Evolutionary conservation across 2,329 filamentous ascomycete genomes (phyloP).

Genomic region (Cladophialophora chaetospira): DNA sequence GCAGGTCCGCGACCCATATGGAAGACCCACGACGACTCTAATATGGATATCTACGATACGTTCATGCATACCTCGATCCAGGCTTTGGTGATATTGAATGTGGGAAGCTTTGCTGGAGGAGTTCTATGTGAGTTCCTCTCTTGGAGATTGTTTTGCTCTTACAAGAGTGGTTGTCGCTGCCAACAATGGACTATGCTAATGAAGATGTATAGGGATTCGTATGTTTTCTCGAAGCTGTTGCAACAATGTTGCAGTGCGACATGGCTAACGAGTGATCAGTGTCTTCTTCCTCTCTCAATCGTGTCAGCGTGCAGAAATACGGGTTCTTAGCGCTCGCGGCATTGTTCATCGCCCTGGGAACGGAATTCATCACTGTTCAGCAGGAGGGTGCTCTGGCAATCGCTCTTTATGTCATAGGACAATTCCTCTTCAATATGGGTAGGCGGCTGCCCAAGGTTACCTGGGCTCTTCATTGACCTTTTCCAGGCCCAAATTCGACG

Average conservation of each 20-base stretch:
- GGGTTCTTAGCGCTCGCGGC: constrained; percentile 47
- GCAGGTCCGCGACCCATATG: constrained; percentile 36
- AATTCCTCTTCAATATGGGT: constrained; percentile 53
- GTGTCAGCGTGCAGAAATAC: constrained; percentile 47
- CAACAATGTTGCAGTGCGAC: too few relatives aligned
- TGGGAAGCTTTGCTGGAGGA: constrained; percentile 47
- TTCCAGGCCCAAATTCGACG: constrained; percentile 40
- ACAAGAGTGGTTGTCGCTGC: too few relatives aligned
- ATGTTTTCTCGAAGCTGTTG: not conserved
- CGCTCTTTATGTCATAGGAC: constrained; percentile 48
- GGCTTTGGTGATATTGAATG: constrained; percentile 45
- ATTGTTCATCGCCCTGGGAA: constrained; percentile 48
- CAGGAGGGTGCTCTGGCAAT: constrained; percentile 41
- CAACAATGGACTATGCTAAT: too few relatives aligned
- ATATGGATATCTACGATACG: constrained; percentile 48
- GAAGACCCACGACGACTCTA: constrained; percentile 39
- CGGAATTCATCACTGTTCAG: constrained; percentile 45
- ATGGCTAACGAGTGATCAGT: constrained; percentile 14
- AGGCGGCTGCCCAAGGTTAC: not conserved
- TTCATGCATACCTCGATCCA: constrained; percentile 44
- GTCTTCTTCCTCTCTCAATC: constrained; percentile 44
- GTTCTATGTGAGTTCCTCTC: constrained; percentile 32
- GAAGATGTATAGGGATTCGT: too few relatives aligned
- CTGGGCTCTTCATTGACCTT: not conserved
- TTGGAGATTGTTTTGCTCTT: not conserved